Conservation (phyloP, 192 early-diverging fungal genomes). For the Entophlyctis helioformis region DNA sequence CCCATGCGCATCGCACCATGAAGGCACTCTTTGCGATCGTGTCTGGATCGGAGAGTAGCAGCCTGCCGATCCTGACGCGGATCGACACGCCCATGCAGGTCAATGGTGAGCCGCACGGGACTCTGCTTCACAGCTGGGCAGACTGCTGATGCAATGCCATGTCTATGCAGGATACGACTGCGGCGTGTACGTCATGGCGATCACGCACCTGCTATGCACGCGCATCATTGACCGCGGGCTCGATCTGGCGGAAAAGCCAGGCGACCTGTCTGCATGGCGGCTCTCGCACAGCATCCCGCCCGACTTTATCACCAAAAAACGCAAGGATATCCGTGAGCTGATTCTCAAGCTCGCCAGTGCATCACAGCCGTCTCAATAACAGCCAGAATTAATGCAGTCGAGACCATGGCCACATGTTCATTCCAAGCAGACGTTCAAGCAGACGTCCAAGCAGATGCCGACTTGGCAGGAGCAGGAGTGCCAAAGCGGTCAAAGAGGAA, state of each 20-base stretch:
- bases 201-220: slow-evolving; percentile 6
- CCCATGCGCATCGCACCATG: background rate
- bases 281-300: too few relatives aligned
- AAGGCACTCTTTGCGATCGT: background rate
- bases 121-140: background rate
- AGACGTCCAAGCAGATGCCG: too few relatives aligned
- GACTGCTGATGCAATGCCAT: background rate
- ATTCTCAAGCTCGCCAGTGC: too few relatives aligned
- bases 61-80: slow-evolving; percentile 2
- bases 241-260: slow-evolving; percentile 3
- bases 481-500: slow-evolving; percentile 24
- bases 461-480: too few relatives aligned
- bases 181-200: slow-evolving; percentile 10
- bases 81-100: slow-evolving; percentile 8
- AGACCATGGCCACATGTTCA: too few relatives aligned
- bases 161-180: slow-evolving; percentile 15
- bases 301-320: too few relatives aligned
- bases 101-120: slow-evolving; percentile 1
- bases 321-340: too few relatives aligned
- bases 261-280: slow-evolving; percentile 3
- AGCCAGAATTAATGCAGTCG: too few relatives aligned
- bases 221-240: background rate
- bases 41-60: background rate
- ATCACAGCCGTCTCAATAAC: too few relatives aligned
- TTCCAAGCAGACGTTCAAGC: too few relatives aligned